Conservation (phyloP, 441 rosid species). For the Populus trichocarpa region DNA sequence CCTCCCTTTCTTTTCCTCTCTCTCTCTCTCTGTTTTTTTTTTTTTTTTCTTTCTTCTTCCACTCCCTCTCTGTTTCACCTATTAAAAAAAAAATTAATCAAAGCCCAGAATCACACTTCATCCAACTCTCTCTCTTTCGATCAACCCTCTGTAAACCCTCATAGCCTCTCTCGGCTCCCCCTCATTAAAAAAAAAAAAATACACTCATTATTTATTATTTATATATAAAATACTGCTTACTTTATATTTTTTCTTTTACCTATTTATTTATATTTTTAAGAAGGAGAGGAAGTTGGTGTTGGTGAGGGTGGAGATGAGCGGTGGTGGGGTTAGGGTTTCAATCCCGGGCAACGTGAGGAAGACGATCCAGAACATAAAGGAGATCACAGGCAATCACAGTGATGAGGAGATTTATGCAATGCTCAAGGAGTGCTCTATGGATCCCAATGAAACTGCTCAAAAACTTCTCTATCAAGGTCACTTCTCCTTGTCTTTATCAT, state of each 20-base stretch:
- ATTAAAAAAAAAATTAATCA: neutral
- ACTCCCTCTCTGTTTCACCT: neutral
- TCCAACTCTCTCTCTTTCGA: neutral
- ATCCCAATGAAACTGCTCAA: constrained; percentile 85
- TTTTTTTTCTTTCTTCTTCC: neutral
- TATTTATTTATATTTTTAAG: neutral
- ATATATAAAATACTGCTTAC: neutral
- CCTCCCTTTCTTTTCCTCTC: neutral
- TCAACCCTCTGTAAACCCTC: neutral
- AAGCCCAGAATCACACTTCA: neutral
- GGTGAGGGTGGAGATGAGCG: constrained; percentile 51
- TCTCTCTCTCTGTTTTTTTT: neutral
- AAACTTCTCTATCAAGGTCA: constrained; percentile 71
- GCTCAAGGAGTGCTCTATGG: constrained; percentile 88
- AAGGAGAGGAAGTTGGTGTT: neutral
- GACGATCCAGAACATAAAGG: constrained; percentile 72
- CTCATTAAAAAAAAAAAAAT: neutral
- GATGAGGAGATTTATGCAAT: constrained; percentile 96
- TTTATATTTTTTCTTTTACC: neutral
- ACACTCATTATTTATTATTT: neutral
- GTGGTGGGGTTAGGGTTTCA: constrained; percentile 75
- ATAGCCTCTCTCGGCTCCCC: neutral
- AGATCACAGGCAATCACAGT: constrained; percentile 72
- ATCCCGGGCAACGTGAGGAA: constrained; percentile 51
- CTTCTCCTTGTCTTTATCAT: neutral